Evolutionary conservation across 495 filamentous ascomycete genomes (phyloP), one percentile per base, ranked within the genome.

Genomic region (Penicillium simplicissimum): DNA sequence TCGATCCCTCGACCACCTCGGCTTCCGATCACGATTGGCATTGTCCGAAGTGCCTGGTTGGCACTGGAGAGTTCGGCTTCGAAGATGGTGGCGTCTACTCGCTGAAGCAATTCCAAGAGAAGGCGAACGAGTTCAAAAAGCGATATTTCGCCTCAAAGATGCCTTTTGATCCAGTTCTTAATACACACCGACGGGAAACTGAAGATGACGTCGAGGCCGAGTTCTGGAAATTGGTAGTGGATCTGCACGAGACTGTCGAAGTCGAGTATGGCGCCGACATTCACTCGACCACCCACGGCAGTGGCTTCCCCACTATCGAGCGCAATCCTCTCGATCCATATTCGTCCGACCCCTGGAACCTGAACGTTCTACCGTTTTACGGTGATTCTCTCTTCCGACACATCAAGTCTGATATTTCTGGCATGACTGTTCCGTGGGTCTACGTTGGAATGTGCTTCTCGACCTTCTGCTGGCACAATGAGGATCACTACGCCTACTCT

Each of bases 381-480:
- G 85, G 89, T 0, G 93, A 97, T 43, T 97, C 94, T 7, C 82
- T 99, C 9, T 98, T 98, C 76, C 85, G 93, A 54, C 90, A 99
- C 71, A 97, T 98, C 81, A 98, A 98, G 71, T 90, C 93, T 0
- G 95, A 99, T 74, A 93, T 99, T 59, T 97, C 95, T n/a, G 95
- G 95, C 36, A 99, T 99, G 95, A 99, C 95, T 1, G 94, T 99
- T 7, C 95, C 95, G 15, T 99, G 95, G 95, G 86, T 98, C 7
- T 99, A 99, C 71, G 96, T 99, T n/a, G 95, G 95, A 60, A 99
- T 99, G 95, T 96, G 93, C 67, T 99, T 99, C 74, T 98, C 95
- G 3, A 97, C 94, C 4, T 99, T 99, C 71, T 99, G 95, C 74
- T 99, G 95, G 95, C 95, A 99, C 70, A 96, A 96, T 62, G 95